Evolutionary conservation across 2,329 filamentous ascomycete genomes (phyloP).

Genomic region (Stachybotrys echinatus): DNA sequence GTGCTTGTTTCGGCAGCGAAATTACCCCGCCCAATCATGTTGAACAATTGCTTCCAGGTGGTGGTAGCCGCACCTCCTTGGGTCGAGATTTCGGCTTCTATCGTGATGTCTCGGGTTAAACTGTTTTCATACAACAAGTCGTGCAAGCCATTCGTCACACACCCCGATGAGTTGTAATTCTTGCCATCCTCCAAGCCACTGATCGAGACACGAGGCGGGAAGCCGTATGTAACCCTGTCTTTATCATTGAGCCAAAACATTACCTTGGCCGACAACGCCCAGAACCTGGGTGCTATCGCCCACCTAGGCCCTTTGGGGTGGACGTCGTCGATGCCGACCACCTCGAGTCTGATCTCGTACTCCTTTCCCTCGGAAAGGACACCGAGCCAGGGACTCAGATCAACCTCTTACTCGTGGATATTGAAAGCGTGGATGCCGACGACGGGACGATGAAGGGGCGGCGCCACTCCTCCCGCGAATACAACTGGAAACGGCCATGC

Average conservation of each 20-base stretch:
- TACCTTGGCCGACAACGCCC: conserved; percentile 74
- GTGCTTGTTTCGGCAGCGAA: neutral
- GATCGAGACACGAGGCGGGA: neutral
- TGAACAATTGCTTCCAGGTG: neutral
- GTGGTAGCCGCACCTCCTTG: neutral
- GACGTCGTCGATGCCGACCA: conserved; percentile 60
- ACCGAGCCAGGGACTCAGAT: conserved; percentile 72
- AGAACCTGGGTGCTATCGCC: conserved; percentile 40
- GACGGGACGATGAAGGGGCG: conserved; percentile 71
- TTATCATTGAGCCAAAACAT: conserved; percentile 66
- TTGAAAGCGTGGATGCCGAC: conserved; percentile 78
- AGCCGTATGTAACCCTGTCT: neutral
- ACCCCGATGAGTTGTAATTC: neutral
- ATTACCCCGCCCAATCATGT: neutral
- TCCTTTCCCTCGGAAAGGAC: conserved; percentile 58
- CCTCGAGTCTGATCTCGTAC: conserved; percentile 64
- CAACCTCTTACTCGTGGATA: conserved; percentile 73
- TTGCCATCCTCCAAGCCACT: neutral
- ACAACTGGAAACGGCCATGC: conserved; percentile 79
- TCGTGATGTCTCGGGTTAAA: neutral
- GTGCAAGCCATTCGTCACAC: neutral
- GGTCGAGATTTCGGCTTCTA: neutral
- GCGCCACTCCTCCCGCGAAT: conserved; percentile 76
- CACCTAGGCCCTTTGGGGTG: conserved; percentile 33
- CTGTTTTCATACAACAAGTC: neutral